Percentiles rank a stretch among this genome's conserved stretches.
Evolutionary conservation across 176 grass and related monocot genomes (phyloP).

Genomic region (Cenchrus purpureus): DNA sequence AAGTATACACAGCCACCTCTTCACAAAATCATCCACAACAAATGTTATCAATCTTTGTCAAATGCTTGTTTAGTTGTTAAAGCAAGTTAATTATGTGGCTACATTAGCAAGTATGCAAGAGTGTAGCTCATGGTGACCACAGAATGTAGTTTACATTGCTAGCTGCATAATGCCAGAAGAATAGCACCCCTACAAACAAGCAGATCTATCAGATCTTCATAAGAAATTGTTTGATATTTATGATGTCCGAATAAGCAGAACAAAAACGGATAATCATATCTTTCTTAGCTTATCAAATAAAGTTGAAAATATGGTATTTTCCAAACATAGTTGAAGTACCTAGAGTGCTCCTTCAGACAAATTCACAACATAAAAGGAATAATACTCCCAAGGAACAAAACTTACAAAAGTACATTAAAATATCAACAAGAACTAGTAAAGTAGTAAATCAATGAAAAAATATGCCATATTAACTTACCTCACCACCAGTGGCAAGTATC

Average conservation of each 20-base stretch:
- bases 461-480: conserved; percentile 55
- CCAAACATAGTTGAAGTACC: neutral
- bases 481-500: conserved; percentile 77
- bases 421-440: neutral
- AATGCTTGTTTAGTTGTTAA: neutral
- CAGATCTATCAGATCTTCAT: neutral
- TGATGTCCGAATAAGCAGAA: conserved; percentile 10
- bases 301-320: neutral
- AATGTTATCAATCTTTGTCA: neutral
- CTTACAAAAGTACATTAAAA: neutral
- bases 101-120: neutral
- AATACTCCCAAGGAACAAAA: neutral
- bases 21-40: neutral
- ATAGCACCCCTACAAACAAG: conserved; percentile 4
- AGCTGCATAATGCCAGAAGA: neutral
- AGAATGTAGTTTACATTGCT: neutral
- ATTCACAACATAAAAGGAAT: neutral
- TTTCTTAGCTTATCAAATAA: neutral
- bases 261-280: neutral
- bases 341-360: neutral
- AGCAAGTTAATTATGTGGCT: neutral
- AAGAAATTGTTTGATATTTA: neutral
- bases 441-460: neutral
- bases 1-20: neutral
- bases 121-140: neutral